Evolutionary conservation across 176 grass and related monocot species (phyloP), one percentile per base, ranked within the genome.

Genomic region (Eremochloa ophiuroides): DNA sequence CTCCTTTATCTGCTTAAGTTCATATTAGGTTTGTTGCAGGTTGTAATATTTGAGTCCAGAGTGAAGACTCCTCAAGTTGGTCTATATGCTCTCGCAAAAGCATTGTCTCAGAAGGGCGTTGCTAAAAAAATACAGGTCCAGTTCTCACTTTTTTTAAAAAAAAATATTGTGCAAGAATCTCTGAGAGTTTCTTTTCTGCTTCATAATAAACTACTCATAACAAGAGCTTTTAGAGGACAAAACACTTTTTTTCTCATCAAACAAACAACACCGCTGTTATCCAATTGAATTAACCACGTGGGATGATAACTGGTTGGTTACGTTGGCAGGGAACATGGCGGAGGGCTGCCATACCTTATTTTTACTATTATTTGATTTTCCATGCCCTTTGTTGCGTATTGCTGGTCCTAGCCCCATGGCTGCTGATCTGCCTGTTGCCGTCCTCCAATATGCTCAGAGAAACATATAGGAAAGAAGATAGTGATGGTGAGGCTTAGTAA

Each of bases 61-160:
- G 97, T 90, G 71, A 99, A 88, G 82, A 93, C 92, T 76, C 97
- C 93, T 83, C 97, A 96, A 90, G 65, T 93, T 77, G 97, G 97
- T 75, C 83, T 99, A 53, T 91, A 91, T 79, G 93, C 87, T 83
- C 93, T 99, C 53, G 85, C 93, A 68, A 99, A 91, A 90, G 97
- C 97, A 83, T 88, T 99, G 69, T 84, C 91, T 53, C 93, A 96
- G 74, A 83, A 89, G 90, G 87, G 87, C n/a, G 69, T 94, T 87
- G 97, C 84, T 47, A 93, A 85, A 78, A 96, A 99, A 70, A 85
- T 99, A 84, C 97, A 96, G 93, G 97, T 99, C 25, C 10, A 69
- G 43, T 63, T 74, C 46, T 75, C 62, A 30, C 66, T 17, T 37
- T 43, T 62, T 65, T 27, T 75, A 6, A 18, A 48, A 48, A 42